Percentiles rank a stretch among this genome's conserved stretches.
These are phyloP conservation scores for Lodderomyces orthopsilosis DNA, from an alignment of 1,139 yeast species.

Conservation along the genomic window DNA sequence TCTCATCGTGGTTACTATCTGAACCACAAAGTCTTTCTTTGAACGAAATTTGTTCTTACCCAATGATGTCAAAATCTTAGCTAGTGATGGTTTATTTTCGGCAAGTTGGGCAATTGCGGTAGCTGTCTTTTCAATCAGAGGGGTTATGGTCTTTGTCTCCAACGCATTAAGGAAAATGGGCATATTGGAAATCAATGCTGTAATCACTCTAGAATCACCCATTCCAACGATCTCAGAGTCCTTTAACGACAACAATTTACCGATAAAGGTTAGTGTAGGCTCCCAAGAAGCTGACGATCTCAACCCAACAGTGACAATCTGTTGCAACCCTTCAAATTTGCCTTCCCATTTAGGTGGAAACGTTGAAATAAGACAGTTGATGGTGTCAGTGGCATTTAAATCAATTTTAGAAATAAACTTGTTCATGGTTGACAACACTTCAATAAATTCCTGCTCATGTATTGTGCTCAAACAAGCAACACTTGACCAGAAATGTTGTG, in stretches of 20 bases:
- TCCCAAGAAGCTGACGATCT: slow-evolving; percentile 81
- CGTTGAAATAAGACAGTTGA: slow-evolving; percentile 74
- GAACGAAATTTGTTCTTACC: slow-evolving; percentile 79
- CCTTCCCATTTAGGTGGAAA: slow-evolving; percentile 98
- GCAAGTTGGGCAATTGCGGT: slow-evolving; percentile 60
- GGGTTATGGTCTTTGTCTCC: slow-evolving; percentile 50
- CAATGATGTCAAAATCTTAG: slow-evolving; percentile 74
- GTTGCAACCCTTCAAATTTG: slow-evolving; percentile 83
- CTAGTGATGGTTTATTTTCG: slow-evolving; percentile 55
- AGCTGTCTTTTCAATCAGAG: slow-evolving; percentile 60
- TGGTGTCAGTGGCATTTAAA: slow-evolving; percentile 80
- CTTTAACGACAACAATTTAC: slow-evolving; percentile 62
- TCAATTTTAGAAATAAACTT: slow-evolving; percentile 86
- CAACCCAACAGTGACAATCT: slow-evolving; percentile 73
- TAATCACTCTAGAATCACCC: slow-evolving; percentile 64
- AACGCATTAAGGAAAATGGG: slow-evolving; percentile 84
- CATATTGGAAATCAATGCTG: slow-evolving; percentile 72
- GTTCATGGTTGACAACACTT: slow-evolving; percentile 75
- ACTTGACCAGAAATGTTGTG: slow-evolving; percentile 94
- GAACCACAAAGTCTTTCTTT: slow-evolving; percentile 83
- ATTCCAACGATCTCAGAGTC: slow-evolving; percentile 80
- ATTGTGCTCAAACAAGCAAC: slow-evolving; percentile 89
- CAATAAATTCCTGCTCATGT: slow-evolving; percentile 91
- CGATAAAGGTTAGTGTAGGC: slow-evolving; percentile 69
- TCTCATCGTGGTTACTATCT: slow-evolving; percentile 67